These are phyloP conservation scores for Platanthera guangdongensis DNA, from an alignment of 106 monocot genomes.

Conservation along the genomic window DNA sequence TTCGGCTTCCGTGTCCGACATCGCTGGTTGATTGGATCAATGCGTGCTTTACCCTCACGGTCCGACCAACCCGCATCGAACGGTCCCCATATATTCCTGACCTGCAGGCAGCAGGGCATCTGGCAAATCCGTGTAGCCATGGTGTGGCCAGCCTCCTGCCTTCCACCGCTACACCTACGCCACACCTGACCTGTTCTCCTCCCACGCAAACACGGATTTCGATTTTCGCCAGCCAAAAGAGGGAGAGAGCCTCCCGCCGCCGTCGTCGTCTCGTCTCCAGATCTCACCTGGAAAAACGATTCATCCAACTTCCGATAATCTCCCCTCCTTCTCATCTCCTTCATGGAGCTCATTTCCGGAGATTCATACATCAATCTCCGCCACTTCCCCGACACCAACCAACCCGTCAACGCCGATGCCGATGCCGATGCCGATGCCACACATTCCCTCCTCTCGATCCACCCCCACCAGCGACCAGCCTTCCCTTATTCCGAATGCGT, in stretches of 20 bases:
- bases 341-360: neutral
- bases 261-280: neutral
- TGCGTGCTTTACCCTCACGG: too few species aligned
- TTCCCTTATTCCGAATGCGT: neutral
- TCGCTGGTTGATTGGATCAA: too few species aligned
- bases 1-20: too few species aligned
- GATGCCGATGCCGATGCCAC: neutral
- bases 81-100: too few species aligned
- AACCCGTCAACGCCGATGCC: neutral
- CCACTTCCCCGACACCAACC: neutral
- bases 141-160: neutral
- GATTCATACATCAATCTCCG: neutral
- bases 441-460: neutral
- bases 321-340: neutral
- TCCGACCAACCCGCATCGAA: too few species aligned
- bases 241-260: neutral
- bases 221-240: too few species aligned
- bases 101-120: too few species aligned
- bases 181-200: neutral
- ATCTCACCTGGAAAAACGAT: neutral
- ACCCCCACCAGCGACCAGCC: slow-evolving; percentile 7
- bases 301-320: neutral
- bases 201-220: neutral
- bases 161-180: neutral
- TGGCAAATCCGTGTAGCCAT: neutral